A percentile compares a stretch with the other conserved stretches of the same genome.
phyloP scores from a whole-genome alignment of 23 red algal species.

The Gracilaria domingensis region DNA sequence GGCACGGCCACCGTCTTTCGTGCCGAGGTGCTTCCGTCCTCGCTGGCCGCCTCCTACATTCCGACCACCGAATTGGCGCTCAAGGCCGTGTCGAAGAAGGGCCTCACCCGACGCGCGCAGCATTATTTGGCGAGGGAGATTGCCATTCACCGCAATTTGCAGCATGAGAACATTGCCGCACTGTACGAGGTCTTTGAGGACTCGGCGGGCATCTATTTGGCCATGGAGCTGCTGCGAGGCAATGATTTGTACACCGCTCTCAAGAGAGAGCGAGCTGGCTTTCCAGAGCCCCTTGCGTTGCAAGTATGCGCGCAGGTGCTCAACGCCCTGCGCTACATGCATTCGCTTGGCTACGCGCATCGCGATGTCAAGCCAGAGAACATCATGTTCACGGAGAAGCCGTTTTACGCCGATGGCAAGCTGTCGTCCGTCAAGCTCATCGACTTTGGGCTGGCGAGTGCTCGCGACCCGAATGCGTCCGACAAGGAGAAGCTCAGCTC shows the following conservation, averaged over 20 bases:
- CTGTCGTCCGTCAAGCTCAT: conserved; percentile 61
- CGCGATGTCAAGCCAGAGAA: conserved; percentile 94
- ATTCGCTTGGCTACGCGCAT: conserved; percentile 78
- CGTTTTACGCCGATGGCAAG: conserved; percentile 24
- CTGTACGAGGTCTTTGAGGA: conserved; percentile 77
- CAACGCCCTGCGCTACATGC: conserved; percentile 82
- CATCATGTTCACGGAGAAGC: conserved; percentile 69
- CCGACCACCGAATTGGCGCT: conserved; percentile 53
- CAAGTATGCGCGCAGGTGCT: conserved; percentile 75
- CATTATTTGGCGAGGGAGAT: conserved; percentile 73
- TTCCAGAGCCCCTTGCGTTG: conserved; percentile 36
- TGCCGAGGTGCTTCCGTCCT: conserved; percentile 27
- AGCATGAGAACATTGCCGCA: conserved; percentile 58
- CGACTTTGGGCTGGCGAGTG: conserved; percentile 80
- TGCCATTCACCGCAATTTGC: conserved; percentile 53
- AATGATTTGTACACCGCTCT: conserved; percentile 58
- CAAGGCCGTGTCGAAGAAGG: conserved; percentile 66
- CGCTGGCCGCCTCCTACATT: conserved; percentile 14
- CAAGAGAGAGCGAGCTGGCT: conserved; percentile 39
- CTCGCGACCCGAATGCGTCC: conserved; percentile 52
- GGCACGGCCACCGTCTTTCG: conserved; percentile 72
- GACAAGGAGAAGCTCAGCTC: conserved; percentile 22
- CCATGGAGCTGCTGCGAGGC: conserved; percentile 65
- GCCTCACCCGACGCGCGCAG: conserved; percentile 50
- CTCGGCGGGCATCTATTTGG: conserved; percentile 60